Base-by-base conservation (phyloP, 805 yeast genomes). In the Myxozyma lipomycoides region DNA sequence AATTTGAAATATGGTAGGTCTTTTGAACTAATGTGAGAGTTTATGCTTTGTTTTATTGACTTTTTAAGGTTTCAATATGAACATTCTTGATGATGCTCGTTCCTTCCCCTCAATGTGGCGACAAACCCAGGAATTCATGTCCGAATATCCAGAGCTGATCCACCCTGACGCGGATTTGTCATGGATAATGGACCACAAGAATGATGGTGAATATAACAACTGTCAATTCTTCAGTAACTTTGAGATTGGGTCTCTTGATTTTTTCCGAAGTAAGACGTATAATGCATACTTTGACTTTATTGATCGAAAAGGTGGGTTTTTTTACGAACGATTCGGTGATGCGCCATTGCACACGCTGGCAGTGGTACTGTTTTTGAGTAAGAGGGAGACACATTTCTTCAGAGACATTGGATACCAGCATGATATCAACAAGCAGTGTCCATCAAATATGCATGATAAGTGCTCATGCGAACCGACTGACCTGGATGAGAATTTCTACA, bases 181-280 rank as follows among this genome's bases (percentile, higher is more conserved):
- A 15, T 55, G 59, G 59, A 48, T 55, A 22, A n/a, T 55, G 32
- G 70, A 88, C 40, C 81, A 88, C 28, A 79, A 80, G 61, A 86
- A 85, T 67, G 69, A 69, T 4, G 76, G 76, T 46, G 69, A 78
- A 1, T 86, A 82, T 67, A 86, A 85, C 63, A 64, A 79, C 63
- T 86, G 95, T 63, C 95, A 86, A 66, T 86, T 83, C 64, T 86
- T 93, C 90, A 76, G 86, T 5, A 83, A 82, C 68, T 83, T 82
- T 61, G 88, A 83, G 64, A 75, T 83, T 43, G 87, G 80, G 22
- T 70, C 72, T 49, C 69, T 83, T 60, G 74, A 75, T 46, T 76
- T 83, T 60, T 82, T 78, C 76, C 65, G 84, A 58, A 59, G 73
- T n/a, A 73, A 76, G 45, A 77, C 77, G 21, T 83, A 83, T 65